Evolutionary conservation across 2,329 filamentous ascomycete genomes (phyloP).

Genomic region (Colletotrichum orchidophilum): DNA sequence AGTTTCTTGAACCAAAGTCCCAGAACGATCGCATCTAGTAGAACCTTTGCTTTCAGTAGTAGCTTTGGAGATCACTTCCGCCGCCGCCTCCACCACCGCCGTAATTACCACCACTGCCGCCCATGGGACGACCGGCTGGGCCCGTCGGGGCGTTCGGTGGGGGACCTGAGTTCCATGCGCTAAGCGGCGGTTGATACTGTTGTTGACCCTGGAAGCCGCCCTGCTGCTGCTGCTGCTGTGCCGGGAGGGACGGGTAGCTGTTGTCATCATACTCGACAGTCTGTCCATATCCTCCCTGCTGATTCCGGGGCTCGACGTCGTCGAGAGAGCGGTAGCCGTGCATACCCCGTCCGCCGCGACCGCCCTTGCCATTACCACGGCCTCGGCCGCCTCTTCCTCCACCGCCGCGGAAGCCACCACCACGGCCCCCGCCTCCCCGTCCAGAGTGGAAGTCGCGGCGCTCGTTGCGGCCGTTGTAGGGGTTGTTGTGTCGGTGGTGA

Average conservation of each 20-base stretch:
- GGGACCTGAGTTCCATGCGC: slow-evolving; percentile 12
- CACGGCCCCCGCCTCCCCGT: slow-evolving; percentile 47
- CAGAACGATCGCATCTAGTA: not conserved
- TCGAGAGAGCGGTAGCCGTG: slow-evolving; percentile 74
- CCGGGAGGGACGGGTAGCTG: slow-evolving; percentile 41
- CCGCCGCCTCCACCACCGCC: slow-evolving; percentile 30
- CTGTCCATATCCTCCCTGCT: slow-evolving; percentile 52
- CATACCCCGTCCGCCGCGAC: slow-evolving; percentile 59
- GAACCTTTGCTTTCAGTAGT: slow-evolving; percentile 44
- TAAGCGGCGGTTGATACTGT: slow-evolving; percentile 32
- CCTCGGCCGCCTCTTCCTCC: slow-evolving; percentile 49
- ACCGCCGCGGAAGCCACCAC: slow-evolving; percentile 50
- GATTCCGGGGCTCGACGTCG: slow-evolving; percentile 64
- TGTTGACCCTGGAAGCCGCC: slow-evolving; percentile 32
- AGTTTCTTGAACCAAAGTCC: not conserved
- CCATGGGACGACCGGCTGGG: slow-evolving; percentile 36
- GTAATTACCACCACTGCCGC: slow-evolving; percentile 35
- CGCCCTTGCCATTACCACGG: slow-evolving; percentile 52
- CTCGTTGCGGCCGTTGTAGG: slow-evolving; percentile 49
- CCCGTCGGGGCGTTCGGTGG: slow-evolving; percentile 26
- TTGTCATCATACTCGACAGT: slow-evolving; percentile 60
- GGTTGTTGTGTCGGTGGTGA: slow-evolving; percentile 38
- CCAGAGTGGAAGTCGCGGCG: slow-evolving; percentile 55
- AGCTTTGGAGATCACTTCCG: slow-evolving; percentile 50
- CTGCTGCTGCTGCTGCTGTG: slow-evolving; percentile 35